Conservation (phyloP, 345 rosid genomes). For the Nasturtium officinale region DNA sequence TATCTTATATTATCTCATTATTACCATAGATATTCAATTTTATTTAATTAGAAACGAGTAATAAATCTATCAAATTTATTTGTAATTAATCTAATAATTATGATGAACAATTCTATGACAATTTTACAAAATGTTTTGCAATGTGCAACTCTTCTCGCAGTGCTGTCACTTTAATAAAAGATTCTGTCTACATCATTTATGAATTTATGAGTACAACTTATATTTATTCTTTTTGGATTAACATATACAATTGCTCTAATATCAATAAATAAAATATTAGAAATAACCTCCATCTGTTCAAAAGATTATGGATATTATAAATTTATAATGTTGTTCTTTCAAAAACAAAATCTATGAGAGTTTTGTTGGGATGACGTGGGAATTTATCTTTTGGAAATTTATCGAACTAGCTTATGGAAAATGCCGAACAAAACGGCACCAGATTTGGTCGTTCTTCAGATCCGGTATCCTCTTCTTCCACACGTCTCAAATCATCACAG, state of each 20-base stretch:
- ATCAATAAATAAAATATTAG: background rate
- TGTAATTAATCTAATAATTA: too few relatives aligned
- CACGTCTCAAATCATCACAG: conserved; percentile 26
- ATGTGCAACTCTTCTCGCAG: too few relatives aligned
- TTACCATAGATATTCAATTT: too few relatives aligned
- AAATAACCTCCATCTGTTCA: conserved; percentile 12
- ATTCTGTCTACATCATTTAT: too few relatives aligned
- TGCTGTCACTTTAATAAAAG: too few relatives aligned
- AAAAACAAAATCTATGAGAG: conserved; percentile 12
- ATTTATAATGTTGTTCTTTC: background rate
- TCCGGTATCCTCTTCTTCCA: conserved; percentile 41
- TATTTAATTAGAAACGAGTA: too few relatives aligned
- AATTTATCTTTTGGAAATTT: background rate
- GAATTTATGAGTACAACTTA: too few relatives aligned
- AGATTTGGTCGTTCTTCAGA: conserved; percentile 35
- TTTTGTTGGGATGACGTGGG: conserved; percentile 28
- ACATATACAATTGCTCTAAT: background rate
- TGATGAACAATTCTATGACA: too few relatives aligned
- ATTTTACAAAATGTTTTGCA: too few relatives aligned
- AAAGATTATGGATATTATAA: background rate
- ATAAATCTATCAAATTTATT: too few relatives aligned
- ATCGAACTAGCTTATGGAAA: conserved; percentile 7
- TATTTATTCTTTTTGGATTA: too few relatives aligned
- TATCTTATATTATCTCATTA: too few relatives aligned
- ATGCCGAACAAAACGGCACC: conserved; percentile 33